Evolutionary conservation across 2,329 filamentous ascomycete genomes (phyloP), one percentile per base, ranked within the genome.

Genomic region (Paradendryphiella salina): DNA sequence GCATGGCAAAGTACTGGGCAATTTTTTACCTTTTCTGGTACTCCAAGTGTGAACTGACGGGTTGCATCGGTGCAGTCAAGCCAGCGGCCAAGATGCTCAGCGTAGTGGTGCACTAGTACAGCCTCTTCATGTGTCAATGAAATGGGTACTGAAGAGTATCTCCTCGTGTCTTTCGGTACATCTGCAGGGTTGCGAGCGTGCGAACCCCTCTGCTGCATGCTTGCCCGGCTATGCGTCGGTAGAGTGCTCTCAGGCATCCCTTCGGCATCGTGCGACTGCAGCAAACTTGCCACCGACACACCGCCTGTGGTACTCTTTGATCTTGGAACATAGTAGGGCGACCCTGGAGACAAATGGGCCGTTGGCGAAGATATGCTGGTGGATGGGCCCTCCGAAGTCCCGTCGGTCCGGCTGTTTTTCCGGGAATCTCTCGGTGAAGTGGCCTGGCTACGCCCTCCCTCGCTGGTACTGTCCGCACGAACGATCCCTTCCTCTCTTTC

Each of bases 31-130:
- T 67, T 66, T 13, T 56, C 56, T 1, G 67, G 67, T 7, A 69
- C 57, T 3, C 60, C 56, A 20, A 69, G 45, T 1, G 67, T 69
- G 39, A 70, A 70, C 36, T 68, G 67, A 9, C 65, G 61, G 13
- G 63, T 63, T 9, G 64, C 56, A 46, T 69, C 65, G 2, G 65
- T 68, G 32, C 63, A 68, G 41, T 70, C 67, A 14, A 70, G 56
- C 67, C 67, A 70, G 18, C 66, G 54, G 13, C 66, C 66, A 17
- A 70, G 61, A 36, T 65, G 38, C 43, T 69, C 64, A 5, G 60
- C 60, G 46, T 67, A 70, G 47, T 69, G 60, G 36, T 67, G 65
- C 9, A 70, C 60, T 5, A 70, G 57, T 14, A 52, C 28, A 9
- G 64, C 67, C 45, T 70, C 66, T 18, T 54, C 28, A 23, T 60